phyloP scores from a whole-genome alignment of 148 eudicot genomes.

The Diospyros lotus region DNA sequence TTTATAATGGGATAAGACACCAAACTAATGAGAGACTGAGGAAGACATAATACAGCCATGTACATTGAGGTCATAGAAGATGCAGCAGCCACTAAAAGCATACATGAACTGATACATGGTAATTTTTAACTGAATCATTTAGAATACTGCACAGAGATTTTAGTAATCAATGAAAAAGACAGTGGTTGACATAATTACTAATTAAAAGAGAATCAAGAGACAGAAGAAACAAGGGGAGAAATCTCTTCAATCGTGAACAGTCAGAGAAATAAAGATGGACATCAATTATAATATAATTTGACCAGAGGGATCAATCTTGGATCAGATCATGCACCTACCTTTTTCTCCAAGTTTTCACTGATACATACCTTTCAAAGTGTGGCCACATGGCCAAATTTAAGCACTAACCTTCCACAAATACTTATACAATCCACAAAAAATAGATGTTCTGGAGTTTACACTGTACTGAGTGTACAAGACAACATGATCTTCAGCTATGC shows the following conservation, averaged over 20 bases:
- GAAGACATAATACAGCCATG: background rate
- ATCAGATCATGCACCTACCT: background rate
- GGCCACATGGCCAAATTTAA: background rate
- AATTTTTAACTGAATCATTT: background rate
- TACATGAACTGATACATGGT: background rate
- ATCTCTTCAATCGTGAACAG: background rate
- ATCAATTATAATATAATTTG: background rate
- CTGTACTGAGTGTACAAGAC: background rate
- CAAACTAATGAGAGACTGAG: background rate
- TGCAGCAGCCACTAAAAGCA: background rate
- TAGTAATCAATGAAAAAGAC: background rate
- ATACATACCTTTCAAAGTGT: background rate
- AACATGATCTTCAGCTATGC: background rate
- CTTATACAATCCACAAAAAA: background rate
- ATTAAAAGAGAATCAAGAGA: conserved; percentile 1
- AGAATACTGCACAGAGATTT: background rate
- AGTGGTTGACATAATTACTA: background rate
- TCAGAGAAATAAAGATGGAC: background rate
- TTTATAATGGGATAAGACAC: background rate
- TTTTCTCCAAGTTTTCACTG: background rate
- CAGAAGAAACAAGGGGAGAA: background rate
- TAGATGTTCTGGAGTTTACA: background rate
- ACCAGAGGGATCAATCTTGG: background rate
- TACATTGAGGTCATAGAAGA: background rate
- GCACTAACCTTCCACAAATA: background rate